phyloP scores from a whole-genome alignment of 2,329 filamentous ascomycete species.

The Botrytis byssoidea region DNA sequence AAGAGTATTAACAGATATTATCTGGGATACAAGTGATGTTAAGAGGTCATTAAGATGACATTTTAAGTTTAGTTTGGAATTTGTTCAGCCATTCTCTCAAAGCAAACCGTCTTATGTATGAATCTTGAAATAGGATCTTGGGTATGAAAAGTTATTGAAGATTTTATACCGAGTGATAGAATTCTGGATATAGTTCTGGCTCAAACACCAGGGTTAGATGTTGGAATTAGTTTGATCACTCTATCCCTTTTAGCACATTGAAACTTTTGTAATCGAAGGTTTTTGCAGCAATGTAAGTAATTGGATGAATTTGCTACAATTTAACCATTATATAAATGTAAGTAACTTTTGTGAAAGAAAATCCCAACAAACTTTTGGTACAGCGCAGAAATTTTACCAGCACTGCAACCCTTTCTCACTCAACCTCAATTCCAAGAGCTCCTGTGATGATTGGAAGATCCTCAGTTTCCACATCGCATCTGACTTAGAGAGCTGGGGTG shows the following conservation, averaged over 20 bases:
- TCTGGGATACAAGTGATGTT: too few species aligned
- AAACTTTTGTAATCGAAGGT: not conserved
- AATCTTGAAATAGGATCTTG: not conserved
- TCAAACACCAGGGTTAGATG: not conserved
- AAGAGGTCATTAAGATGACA: too few species aligned
- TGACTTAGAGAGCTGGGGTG: not conserved
- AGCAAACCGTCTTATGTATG: too few species aligned
- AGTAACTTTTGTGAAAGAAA: too few species aligned
- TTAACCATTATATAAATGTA: not conserved
- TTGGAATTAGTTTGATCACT: not conserved
- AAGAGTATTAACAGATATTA: too few species aligned
- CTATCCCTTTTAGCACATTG: not conserved
- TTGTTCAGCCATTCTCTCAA: too few species aligned
- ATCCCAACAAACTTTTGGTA: not conserved
- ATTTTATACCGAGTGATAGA: not conserved
- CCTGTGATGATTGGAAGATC: not conserved
- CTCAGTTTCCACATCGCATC: rapidly evolving
- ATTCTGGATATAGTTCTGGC: too few species aligned
- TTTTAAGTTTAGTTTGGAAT: too few species aligned
- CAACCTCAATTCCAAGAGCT: not conserved
- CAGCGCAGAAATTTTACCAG: not conserved
- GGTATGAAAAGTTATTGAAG: not conserved
- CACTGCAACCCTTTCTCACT: not conserved
- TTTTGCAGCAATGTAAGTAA: not conserved
- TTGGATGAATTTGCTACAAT: not conserved